Base-by-base conservation (phyloP, 768 basidiomycete species). In the Suillus alpinus region DNA sequence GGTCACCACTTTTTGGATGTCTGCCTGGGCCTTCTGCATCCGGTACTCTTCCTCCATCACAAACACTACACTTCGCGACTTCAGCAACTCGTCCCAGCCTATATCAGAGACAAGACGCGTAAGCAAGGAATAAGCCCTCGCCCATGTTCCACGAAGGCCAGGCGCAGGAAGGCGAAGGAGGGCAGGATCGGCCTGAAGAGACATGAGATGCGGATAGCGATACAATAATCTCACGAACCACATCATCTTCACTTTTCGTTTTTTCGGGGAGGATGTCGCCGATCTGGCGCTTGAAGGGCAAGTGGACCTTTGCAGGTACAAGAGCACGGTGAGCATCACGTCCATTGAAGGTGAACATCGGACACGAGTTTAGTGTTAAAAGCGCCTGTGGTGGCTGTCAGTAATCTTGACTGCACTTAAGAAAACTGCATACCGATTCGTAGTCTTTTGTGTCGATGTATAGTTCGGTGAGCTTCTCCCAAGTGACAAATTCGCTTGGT, bases 11-110 rank as follows among this genome's bases (percentile, higher is more conserved):
- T 37, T 55, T 52, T 80, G 78, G n/a, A 89, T 78, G 32, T 95
- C 92, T 2, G 72, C 77, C 6, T 91, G 85, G 2, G 91, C 88
- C 71, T 98, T 98, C 78, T 98, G 96, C 87, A 92, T 91, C 40
- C 97, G 84, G 72, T 99, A 99, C 72, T 99, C 97, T 72, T 99
- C 96, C 72, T 98, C 97, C 97, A 99, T 99, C 43, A 99, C 97
- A 74, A 99, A 98, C 14, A 99, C 97, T 40, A 80, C 77, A 73
- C 92, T 94, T 83, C 97, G 88, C 14, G 92, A 91, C 79, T 95
- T 95, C 59, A 99, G 82, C 3, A 98, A 84, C 77, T 98, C 97
- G 76, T 99, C 97, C 97, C 97, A 99, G 0, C 97, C 97, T 66
- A 99, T 95, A 64, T 94, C 89, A 0, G 91, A 86, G 36, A 98